Conservation (phyloP, 371 early-diverging fungal genomes). For the Actinomortierella ambigua region DNA sequence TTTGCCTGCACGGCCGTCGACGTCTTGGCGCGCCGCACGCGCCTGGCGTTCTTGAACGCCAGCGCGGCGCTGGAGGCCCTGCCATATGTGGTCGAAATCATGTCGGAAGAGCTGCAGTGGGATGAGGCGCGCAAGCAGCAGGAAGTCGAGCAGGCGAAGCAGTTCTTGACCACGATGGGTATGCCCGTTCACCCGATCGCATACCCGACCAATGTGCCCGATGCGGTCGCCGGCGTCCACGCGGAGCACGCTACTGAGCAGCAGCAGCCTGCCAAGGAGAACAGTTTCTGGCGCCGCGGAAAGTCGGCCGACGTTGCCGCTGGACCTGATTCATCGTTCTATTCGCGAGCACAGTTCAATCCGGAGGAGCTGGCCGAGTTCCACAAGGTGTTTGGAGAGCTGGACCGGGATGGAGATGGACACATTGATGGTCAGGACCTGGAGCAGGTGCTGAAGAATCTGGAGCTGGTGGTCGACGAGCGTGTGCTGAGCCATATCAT, state of each 20-base stretch:
- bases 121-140: conserved; percentile 60
- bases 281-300: conserved; percentile 27
- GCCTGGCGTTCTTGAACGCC: conserved; percentile 96
- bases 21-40: conserved; percentile 93
- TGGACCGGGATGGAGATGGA: conserved; percentile 68
- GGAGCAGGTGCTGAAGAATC: conserved; percentile 44
- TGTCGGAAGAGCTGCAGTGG: conserved; percentile 93
- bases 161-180: conserved; percentile 92
- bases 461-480: conserved; percentile 46
- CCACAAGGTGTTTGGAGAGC: conserved; percentile 63
- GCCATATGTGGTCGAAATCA: conserved; percentile 89
- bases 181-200: conserved; percentile 55
- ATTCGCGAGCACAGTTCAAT: conserved; percentile 71
- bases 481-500: conserved; percentile 46
- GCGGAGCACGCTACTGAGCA: background rate
- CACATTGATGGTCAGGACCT: conserved; percentile 56
- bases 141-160: conserved; percentile 74
- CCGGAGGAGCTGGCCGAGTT: conserved; percentile 74
- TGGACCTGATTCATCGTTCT: conserved; percentile 49
- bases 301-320: conserved; percentile 23
- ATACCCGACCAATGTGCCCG: conserved; percentile 28
- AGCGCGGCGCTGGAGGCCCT: conserved; percentile 89
- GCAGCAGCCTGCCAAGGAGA: conserved; percentile 17
- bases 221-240: conserved; percentile 16
- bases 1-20: conserved; percentile 95